Base-by-base conservation (phyloP, 352 stramenopile genomes). In the Elongisporangium anandrum region DNA sequence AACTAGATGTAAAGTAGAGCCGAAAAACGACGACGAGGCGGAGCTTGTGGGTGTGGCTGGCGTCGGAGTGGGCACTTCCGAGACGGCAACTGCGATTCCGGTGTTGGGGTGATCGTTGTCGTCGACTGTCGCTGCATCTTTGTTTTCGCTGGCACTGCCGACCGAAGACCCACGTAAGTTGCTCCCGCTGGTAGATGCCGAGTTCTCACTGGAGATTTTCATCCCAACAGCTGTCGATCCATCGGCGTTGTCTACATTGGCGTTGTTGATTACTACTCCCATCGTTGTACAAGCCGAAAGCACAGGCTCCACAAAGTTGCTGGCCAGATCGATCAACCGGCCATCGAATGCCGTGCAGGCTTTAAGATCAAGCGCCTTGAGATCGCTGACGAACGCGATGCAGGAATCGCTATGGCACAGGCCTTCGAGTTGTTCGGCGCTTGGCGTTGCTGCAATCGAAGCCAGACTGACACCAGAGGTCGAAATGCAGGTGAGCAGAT, bases 401-500 rank as follows among this genome's bases (percentile, higher is more conserved):
- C 72, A 81, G 10, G 65, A 41, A 38, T 73, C 57, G 0, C 56
- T 66, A 20, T 63, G 50, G 49, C 72, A 81, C 34, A 81, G 68
- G 16, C 39, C 19, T 22, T 59, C 63, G 15, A 76, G 52, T 50
- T 76, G 65, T 12, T 59, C 56, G 56, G 70, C 68, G 16, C 59
- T 64, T 10, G 61, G 68, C 49, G 57, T 52, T 5, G 59, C 68
- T 39, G 57, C 21, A 16, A 76, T 41, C 23, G 61, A 47, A 13
- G 51, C 22, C 34, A 73, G 60, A 8, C 65, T 50, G 16, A 73
- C 59, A 51, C 68, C 68, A 17, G 68, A 68, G 38, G 59, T 65
- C 20, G 29, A 41, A 13, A 41, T 41, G 29, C 29, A 41, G 29
- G 4, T 8, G 29, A 41, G 29, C 29, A 41, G 29, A 41, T 41